Evolutionary conservation across 1,284 basidiomycete species (phyloP), one percentile per base, ranked within the genome.

Genomic region (Boletus hoseneyae): DNA sequence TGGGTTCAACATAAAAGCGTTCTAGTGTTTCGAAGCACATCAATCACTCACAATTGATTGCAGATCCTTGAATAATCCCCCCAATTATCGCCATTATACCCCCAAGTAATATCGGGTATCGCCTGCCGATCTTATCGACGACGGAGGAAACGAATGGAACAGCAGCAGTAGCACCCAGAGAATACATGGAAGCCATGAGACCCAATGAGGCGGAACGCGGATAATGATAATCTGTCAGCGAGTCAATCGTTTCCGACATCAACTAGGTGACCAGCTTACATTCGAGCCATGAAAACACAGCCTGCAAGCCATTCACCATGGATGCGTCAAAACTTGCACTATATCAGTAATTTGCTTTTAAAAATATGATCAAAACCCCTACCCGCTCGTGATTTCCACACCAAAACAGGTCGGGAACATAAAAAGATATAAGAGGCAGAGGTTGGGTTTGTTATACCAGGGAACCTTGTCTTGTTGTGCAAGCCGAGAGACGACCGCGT

Each of bases 161-260:
- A 2, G 54, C 47, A 38, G 47, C 19, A 32, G 62, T 7, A 19
- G 21, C 39, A 34, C 59, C 61, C 4, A 60, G 32, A 27, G 54
- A 25, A 43, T 60, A 62, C 42, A 54, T 44, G 12, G 54, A 15
- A 38, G 39, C 25, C 46, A 60, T 35, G 10, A 62, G 36, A 9
- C 59, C 59, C 45, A 64, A 41, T 8, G 42, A 40, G 11, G 50
- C 47, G 2, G 61, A 60, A 23, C 30, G 59, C 15, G 60, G 59
- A 37, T 62, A 38, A 27, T 52, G 13, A 29, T 41, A 49, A 19
- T 45, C 48, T 49, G 13, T 1, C 10, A 36, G 19, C 39, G 19
- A 13, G 7, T 48, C 18, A 36, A 16, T 21, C 9, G 1, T n/a
- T 21, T 10, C 3, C 9, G 12, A 21, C 4, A 41, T 15, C 18